These are phyloP conservation scores for Dryas octopetala DNA, from an alignment of 306 rosid genomes.

Conservation along the genomic window DNA sequence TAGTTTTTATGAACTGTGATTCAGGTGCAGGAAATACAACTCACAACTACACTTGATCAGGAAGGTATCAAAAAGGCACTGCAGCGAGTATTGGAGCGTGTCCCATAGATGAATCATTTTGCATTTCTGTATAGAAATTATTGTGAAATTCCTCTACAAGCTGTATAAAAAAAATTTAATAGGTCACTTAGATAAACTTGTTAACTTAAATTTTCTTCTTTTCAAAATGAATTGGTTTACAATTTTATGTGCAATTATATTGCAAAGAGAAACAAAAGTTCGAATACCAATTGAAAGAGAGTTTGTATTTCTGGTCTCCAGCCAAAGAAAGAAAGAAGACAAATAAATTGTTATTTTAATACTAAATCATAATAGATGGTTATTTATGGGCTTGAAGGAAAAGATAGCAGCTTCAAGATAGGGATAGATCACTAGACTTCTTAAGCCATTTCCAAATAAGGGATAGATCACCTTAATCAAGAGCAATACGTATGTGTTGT, in stretches of 20 bases:
- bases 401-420: too few species aligned
- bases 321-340: too few species aligned
- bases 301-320: too few species aligned
- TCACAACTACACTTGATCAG: slow-evolving; percentile 86
- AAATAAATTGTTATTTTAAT: too few species aligned
- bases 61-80: slow-evolving; percentile 85
- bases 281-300: too few species aligned
- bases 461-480: too few species aligned
- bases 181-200: not conserved
- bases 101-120: slow-evolving; percentile 40
- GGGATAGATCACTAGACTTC: too few species aligned
- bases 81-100: slow-evolving; percentile 88
- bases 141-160: not conserved
- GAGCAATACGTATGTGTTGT: not conserved
- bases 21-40: slow-evolving; percentile 87
- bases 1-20: not conserved
- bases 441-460: too few species aligned
- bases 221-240: not conserved
- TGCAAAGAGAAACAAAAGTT: too few species aligned
- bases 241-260: not conserved
- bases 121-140: slow-evolving; percentile 26
- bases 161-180: slow-evolving; percentile 13
- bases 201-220: not conserved
- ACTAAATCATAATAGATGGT: too few species aligned
- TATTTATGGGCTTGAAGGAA: too few species aligned